Conservation (phyloP, 495 filamentous ascomycete genomes). For the Monascus purpureus region DNA sequence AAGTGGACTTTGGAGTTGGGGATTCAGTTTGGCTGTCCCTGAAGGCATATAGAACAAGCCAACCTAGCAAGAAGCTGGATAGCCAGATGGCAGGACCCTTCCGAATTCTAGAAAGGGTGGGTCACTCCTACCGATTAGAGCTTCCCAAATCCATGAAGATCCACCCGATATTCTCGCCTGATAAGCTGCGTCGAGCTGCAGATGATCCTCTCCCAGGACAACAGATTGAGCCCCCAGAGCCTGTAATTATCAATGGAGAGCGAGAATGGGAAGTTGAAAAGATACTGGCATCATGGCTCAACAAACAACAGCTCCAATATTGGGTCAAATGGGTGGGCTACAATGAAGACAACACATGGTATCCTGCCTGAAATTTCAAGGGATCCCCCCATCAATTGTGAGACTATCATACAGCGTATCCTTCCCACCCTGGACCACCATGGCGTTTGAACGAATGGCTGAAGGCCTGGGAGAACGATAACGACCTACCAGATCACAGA, state of each 20-base stretch:
- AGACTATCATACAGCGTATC: no score
- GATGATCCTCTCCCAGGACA: constrained; percentile 2
- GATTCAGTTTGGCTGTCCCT: no score
- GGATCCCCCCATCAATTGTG: no score
- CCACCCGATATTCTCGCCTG: constrained; percentile 3
- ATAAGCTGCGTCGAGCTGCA: constrained; percentile 1
- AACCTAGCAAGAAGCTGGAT: constrained; percentile 4
- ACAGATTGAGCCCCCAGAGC: background rate
- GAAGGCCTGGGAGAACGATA: background rate
- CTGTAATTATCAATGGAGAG: background rate
- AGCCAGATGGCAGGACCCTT: background rate
- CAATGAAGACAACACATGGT: constrained; percentile 1
- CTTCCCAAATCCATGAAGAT: background rate
- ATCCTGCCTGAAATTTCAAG: no score
- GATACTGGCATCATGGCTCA: background rate
- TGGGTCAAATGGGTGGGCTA: constrained; percentile 1
- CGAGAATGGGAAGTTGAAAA: constrained; percentile 1
- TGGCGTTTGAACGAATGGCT: background rate
- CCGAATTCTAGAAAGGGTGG: background rate
- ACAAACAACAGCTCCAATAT: constrained; percentile 5
- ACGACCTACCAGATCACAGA: no score
- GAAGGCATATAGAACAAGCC: no score
- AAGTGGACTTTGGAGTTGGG: no score
- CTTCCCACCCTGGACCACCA: no score
- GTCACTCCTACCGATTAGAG: constrained; percentile 1